Evolutionary conservation across 805 yeast genomes (phyloP).

Genomic region (Candida golubevii): DNA sequence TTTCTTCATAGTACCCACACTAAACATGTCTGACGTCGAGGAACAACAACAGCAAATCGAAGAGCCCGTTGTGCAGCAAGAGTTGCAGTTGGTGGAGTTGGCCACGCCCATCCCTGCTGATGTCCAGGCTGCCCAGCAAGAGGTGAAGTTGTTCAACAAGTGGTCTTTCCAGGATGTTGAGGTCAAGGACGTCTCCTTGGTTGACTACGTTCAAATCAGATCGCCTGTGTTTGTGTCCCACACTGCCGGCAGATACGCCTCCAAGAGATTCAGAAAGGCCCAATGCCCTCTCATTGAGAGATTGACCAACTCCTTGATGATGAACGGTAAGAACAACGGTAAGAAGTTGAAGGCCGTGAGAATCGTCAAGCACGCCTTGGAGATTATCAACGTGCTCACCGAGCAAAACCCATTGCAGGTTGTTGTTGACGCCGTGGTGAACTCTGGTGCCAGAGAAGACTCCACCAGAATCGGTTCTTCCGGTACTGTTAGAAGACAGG

Average conservation of each 20-base stretch:
- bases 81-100: constrained; percentile 74
- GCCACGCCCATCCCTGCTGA: constrained; percentile 97
- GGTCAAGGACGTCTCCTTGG: constrained; percentile 95
- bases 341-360: constrained; percentile 99
- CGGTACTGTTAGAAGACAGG: constrained; percentile 99
- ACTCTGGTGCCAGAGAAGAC: constrained; percentile 99
- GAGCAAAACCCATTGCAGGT: constrained; percentile 99
- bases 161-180: constrained; percentile 98
- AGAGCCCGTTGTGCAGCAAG: constrained; percentile 81
- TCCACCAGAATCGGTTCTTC: constrained; percentile 99
- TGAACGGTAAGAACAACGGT: constrained; percentile 99
- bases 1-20: constrained; percentile 11
- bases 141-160: constrained; percentile 98
- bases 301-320: constrained; percentile 99
- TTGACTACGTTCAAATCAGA: constrained; percentile 97
- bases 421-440: constrained; percentile 97
- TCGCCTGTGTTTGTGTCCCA: constrained; percentile 97
- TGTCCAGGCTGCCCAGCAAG: constrained; percentile 91
- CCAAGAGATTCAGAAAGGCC: constrained; percentile 99
- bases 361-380: constrained; percentile 98
- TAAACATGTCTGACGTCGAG: constrained; percentile 83
- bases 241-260: constrained; percentile 99
- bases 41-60: constrained; percentile 43
- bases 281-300: constrained; percentile 99
- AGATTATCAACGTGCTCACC: constrained; percentile 93